Conservation (phyloP, 2,329 filamentous ascomycete species). For the Teratosphaeria zuluensis region DNA sequence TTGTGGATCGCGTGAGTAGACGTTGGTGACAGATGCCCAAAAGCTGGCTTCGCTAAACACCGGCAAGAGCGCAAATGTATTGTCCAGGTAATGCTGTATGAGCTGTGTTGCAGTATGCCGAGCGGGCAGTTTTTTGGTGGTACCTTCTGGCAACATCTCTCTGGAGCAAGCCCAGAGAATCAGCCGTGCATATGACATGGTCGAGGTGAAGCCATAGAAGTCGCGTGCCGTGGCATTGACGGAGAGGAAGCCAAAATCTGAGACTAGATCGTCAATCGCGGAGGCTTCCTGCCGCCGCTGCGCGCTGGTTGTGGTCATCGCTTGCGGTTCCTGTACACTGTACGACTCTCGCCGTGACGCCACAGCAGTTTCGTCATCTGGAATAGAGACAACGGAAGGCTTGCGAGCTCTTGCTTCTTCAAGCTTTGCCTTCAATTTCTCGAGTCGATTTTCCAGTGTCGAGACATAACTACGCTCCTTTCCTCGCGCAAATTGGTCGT, state of each 20-base stretch:
- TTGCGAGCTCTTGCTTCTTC: conserved; percentile 55
- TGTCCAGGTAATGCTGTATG: conserved; percentile 75
- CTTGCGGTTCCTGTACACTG: conserved; percentile 19
- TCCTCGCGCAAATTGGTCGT: conserved; percentile 89
- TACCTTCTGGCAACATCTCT: conserved; percentile 56
- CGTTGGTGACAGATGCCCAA: conserved; percentile 66
- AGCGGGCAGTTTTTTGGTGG: conserved; percentile 55
- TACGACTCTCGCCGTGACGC: conserved; percentile 41
- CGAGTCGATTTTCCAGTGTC: conserved; percentile 81
- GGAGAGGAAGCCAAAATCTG: conserved; percentile 88
- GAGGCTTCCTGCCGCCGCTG: conserved; percentile 58
- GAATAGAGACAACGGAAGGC: conserved; percentile 59
- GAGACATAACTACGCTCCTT: conserved; percentile 97
- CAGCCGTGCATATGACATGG: conserved; percentile 85
- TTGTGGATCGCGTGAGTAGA: conserved; percentile 63
- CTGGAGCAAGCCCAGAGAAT: conserved; percentile 75
- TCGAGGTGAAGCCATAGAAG: conserved; percentile 77
- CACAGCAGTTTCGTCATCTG: conserved; percentile 43
- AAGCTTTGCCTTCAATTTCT: conserved; percentile 74
- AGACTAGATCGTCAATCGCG: conserved; percentile 84
- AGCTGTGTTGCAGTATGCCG: conserved; percentile 58
- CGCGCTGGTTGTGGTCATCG: conserved; percentile 18
- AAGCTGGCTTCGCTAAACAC: conserved; percentile 73
- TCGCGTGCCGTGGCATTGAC: conserved; percentile 92
- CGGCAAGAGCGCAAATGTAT: conserved; percentile 70